These are phyloP conservation scores for Sporopachydermia quercuum DNA, from an alignment of 805 yeast species.

Conservation along the genomic window DNA sequence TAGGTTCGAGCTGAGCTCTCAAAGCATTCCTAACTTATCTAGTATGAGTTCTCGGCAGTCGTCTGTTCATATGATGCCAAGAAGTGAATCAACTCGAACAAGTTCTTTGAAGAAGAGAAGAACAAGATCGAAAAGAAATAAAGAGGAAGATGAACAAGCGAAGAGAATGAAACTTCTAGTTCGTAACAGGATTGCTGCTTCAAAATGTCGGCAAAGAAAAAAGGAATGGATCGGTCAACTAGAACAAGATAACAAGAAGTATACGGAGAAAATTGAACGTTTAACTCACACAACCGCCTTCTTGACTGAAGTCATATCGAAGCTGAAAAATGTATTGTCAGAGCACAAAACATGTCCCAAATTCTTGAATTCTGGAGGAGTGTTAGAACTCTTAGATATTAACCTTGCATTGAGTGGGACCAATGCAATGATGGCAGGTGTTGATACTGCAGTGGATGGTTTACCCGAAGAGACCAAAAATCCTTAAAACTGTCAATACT, in stretches of 20 bases:
- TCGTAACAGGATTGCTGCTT: slow-evolving; percentile 53
- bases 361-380: neutral
- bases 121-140: neutral
- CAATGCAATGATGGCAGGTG: neutral
- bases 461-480: too few species aligned
- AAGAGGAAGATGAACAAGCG: slow-evolving; percentile 13
- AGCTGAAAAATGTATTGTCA: neutral
- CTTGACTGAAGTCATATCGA: neutral
- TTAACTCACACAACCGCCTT: slow-evolving; percentile 2
- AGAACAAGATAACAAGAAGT: slow-evolving; percentile 28
- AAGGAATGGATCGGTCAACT: slow-evolving; percentile 55
- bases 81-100: neutral
- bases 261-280: slow-evolving; percentile 17
- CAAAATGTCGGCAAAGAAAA: slow-evolving; percentile 52
- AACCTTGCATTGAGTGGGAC: neutral
- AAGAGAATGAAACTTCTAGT: slow-evolving; percentile 46
- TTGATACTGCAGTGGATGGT: too few species aligned
- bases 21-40: too few species aligned
- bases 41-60: neutral
- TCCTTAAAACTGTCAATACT: too few species aligned
- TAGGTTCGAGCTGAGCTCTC: too few species aligned
- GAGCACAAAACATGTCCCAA: neutral
- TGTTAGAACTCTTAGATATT: neutral
- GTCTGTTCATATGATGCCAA: neutral
- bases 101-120: neutral